Conservation (phyloP, 129 eudicot genomes). For the Artemisia argyi region DNA sequence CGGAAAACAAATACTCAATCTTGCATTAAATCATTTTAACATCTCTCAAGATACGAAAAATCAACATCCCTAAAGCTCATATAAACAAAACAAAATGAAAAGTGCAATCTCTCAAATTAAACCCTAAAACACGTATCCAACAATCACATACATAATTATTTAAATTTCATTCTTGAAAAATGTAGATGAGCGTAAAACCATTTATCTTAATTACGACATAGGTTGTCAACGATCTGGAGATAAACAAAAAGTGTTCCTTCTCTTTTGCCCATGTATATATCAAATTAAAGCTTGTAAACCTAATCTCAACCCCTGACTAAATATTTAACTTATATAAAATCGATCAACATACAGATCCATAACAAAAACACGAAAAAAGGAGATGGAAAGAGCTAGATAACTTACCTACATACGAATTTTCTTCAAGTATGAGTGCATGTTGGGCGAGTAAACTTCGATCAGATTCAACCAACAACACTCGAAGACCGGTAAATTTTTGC, state of each 20-base stretch:
- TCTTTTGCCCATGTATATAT: no score
- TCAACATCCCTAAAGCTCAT: not conserved
- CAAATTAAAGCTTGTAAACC: no score
- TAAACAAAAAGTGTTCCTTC: no score
- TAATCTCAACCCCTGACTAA: no score
- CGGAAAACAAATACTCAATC: no score
- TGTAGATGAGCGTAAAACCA: not conserved
- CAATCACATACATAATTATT: no score
- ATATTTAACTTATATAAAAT: no score
- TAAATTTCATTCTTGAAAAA: no score
- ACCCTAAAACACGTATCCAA: no score
- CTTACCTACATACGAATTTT: slow-evolving; percentile 22
- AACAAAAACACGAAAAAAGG: not conserved
- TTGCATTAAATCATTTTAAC: no score
- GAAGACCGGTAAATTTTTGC: slow-evolving; percentile 15
- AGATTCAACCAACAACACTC: slow-evolving; percentile 29
- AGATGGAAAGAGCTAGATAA: not conserved
- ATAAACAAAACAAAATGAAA: not conserved
- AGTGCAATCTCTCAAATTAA: no score
- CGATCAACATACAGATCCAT: not conserved
- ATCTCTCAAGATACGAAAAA: not conserved
- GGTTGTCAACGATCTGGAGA: no score
- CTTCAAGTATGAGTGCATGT: slow-evolving; percentile 13
- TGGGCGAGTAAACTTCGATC: slow-evolving; percentile 9
- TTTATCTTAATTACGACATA: not conserved